Percentiles rank a stretch among this genome's conserved stretches.
These are phyloP conservation scores for Coniochaeta sp. DNA, from an alignment of 2,329 filamentous ascomycete species.

Conservation along the genomic window DNA sequence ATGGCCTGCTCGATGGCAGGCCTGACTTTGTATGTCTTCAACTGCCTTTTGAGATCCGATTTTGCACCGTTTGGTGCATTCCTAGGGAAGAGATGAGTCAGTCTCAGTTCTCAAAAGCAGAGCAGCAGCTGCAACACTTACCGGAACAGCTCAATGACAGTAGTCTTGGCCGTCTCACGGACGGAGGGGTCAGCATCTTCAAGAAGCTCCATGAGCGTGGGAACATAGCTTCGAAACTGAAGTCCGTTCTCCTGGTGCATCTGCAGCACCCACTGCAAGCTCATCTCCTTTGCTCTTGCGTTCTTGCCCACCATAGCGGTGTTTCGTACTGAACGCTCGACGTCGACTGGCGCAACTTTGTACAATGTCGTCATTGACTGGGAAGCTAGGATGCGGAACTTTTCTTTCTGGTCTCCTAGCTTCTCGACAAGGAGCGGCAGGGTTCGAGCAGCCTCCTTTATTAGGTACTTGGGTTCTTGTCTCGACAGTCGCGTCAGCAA, in stretches of 20 bases:
- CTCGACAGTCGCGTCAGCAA: constrained; percentile 78
- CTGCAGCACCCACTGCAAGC: constrained; percentile 78
- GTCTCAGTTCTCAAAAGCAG: background rate
- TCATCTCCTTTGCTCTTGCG: constrained; percentile 73
- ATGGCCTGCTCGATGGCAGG: constrained; percentile 81
- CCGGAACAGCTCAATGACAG: constrained; percentile 82
- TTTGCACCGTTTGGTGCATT: constrained; percentile 77
- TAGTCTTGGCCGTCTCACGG: constrained; percentile 73
- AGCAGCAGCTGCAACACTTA: constrained; percentile 26
- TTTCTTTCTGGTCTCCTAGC: constrained; percentile 82
- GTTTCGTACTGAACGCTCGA: constrained; percentile 74
- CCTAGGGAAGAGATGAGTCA: constrained; percentile 29
- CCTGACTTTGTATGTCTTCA: constrained; percentile 76
- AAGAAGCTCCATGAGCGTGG: constrained; percentile 73
- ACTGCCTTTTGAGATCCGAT: constrained; percentile 78
- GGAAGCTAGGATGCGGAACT: constrained; percentile 65
- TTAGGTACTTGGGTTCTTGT: constrained; percentile 69
- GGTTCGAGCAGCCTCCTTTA: constrained; percentile 62
- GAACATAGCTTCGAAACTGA: constrained; percentile 77
- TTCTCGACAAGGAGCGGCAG: constrained; percentile 74
- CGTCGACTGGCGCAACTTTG: constrained; percentile 59
- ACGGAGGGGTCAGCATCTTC: constrained; percentile 88
- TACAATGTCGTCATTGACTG: constrained; percentile 75
- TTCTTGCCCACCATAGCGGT: constrained; percentile 74
- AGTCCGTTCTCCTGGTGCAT: constrained; percentile 77